A percentile compares a stretch with the other conserved stretches of the same genome.
These are phyloP conservation scores for Cryphonectria radicalis DNA, from an alignment of 2,329 filamentous ascomycete genomes.

Conservation along the genomic window DNA sequence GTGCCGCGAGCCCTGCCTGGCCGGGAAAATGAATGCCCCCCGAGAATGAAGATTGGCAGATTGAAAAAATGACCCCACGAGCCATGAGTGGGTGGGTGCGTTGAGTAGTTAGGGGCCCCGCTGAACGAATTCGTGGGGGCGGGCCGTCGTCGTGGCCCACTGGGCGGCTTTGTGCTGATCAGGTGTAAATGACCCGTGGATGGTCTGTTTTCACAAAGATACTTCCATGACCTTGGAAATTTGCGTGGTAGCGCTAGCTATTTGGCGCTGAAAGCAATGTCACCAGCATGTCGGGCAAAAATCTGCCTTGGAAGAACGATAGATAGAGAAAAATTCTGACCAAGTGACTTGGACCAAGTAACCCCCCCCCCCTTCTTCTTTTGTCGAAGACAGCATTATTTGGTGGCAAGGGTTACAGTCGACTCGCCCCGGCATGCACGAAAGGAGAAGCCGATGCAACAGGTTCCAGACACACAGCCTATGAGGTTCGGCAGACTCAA, in stretches of 20 bases:
- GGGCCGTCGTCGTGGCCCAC: conserved; percentile 7
- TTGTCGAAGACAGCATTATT: neutral
- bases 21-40: neutral
- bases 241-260: neutral
- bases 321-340: neutral
- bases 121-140: conserved; percentile 3
- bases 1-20: neutral
- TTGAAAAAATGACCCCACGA: neutral
- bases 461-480: neutral
- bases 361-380: too few relatives aligned
- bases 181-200: conserved; percentile 1
- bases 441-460: conserved; percentile 11
- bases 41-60: neutral
- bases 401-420: conserved; percentile 7
- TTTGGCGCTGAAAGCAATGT: neutral
- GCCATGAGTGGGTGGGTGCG: neutral
- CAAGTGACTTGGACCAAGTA: neutral
- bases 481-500: conserved; percentile 2
- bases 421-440: conserved; percentile 10
- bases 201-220: neutral
- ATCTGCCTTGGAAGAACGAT: neutral
- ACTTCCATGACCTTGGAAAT: neutral
- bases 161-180: neutral
- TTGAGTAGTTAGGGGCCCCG: neutral
- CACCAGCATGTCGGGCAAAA: conserved; percentile 4